Base-by-base conservation (phyloP, 1,284 basidiomycete genomes). In the Microstroma glucosiphilum region DNA sequence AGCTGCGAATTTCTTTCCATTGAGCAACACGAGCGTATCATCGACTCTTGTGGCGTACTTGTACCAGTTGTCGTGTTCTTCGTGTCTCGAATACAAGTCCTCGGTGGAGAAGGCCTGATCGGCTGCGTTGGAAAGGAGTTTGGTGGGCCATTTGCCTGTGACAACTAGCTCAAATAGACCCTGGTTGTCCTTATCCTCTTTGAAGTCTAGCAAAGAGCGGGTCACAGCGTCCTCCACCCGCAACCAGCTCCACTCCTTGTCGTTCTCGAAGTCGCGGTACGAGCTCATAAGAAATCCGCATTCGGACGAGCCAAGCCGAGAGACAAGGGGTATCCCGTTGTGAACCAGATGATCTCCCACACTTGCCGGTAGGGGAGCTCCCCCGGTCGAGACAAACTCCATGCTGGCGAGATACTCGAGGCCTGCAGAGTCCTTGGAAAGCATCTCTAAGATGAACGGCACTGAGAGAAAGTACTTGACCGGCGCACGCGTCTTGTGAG, bases 171-270 rank as follows among this genome's bases (percentile, higher is more conserved):
- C 72, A 51, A 46, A 68, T 19, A 66, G 53, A 0, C 60, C 58
- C 2, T 40, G 49, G 11, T 56, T 57, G 3, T 61, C 57, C 3
- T 19, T 25, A 9, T 62, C 41, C 15, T 60, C 43, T 49, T 70
- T 63, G 63, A 70, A 73, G 1, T 56, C 63, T 4, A 73, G 42
- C 69, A 63, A 61, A 0, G 40, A 21, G n/a, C 63, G 60, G 1
- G 69, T 65, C 1, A 59, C 42, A 19, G 62, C 25, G 41, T 73
- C 84, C 71, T 71, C 75, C 25, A 79, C 77, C 53, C 83, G 79
- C 7, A 86, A 77, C 81, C 83, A 86, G 69, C 85, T 85, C 86
- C 87, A 88, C 21, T 76, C 82, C 66, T 84, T 84, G 80, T 88
- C 86, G 6, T 64, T 76, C 0, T 70, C 74, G 65, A 84, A 86